phyloP scores from a whole-genome alignment of 495 filamentous ascomycete genomes.

The Rhypophila decipiens region DNA sequence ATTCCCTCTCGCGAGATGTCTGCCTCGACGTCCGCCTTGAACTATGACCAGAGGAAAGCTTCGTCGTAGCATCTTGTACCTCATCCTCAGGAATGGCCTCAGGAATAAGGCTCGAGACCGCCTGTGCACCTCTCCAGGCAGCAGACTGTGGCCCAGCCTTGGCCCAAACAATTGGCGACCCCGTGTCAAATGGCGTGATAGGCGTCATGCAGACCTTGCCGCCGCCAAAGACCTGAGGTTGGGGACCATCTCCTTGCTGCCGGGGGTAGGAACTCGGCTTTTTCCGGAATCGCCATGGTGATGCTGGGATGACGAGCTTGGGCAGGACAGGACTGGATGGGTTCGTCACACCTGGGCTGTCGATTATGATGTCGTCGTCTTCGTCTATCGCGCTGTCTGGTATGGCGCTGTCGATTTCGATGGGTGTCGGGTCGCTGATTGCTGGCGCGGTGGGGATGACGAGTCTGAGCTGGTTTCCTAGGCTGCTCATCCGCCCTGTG shows the following conservation, averaged over 20 bases:
- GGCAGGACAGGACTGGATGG: conserved; percentile 1
- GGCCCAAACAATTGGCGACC: not conserved
- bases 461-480: not conserved
- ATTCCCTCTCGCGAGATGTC: not conserved
- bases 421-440: conserved; percentile 3
- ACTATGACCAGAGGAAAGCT: not conserved
- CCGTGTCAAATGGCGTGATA: conserved; percentile 19
- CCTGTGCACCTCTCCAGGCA: conserved; percentile 2
- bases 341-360: conserved; percentile 3
- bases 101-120: not conserved
- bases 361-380: conserved; percentile 12
- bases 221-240: conserved; percentile 17
- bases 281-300: conserved; percentile 16
- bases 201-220: conserved; percentile 22
- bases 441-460: conserved; percentile 3
- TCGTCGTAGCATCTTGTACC: not conserved
- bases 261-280: conserved; percentile 16
- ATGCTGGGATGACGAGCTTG: conserved; percentile 10
- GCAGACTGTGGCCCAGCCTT: not conserved
- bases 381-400: conserved; percentile 16
- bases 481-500: not conserved
- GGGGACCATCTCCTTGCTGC: conserved; percentile 8
- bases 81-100: not conserved
- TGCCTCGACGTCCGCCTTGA: not conserved
- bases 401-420: too few species aligned